Conservation (phyloP, 306 rosid species). For the Adenanthera pavonina region DNA sequence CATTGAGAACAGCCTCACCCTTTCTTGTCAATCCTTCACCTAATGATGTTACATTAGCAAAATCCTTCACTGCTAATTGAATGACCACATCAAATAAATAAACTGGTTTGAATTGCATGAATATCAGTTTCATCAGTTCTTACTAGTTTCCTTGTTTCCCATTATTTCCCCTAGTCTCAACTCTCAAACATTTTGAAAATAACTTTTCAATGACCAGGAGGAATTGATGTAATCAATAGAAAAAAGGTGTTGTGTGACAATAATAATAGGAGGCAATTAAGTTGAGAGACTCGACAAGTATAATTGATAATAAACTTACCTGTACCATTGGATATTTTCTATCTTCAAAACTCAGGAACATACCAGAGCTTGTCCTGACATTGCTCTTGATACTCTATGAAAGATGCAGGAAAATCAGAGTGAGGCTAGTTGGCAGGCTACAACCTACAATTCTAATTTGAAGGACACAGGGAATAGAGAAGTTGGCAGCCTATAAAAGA, state of each 20-base stretch:
- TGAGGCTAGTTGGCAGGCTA: neutral
- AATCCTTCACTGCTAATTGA: neutral
- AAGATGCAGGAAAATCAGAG: conserved; percentile 31
- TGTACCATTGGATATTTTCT: conserved; percentile 73
- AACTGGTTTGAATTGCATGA: neutral
- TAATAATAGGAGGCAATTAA: neutral
- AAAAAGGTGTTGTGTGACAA: neutral
- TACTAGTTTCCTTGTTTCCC: neutral
- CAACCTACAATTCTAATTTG: neutral
- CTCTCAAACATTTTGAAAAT: no score
- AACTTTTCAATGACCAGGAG: neutral
- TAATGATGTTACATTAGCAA: no score
- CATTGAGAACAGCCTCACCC: neutral
- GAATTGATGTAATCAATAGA: neutral
- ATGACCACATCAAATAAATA: neutral
- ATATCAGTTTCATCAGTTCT: neutral
- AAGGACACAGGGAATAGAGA: neutral
- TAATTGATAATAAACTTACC: conserved; percentile 52
- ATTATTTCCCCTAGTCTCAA: neutral
- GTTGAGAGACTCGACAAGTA: conserved; percentile 3
- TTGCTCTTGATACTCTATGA: conserved; percentile 75
- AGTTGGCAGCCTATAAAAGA: neutral
- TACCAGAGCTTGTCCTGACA: conserved; percentile 93
- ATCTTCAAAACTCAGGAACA: conserved; percentile 71
- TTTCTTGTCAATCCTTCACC: neutral